phyloP scores from a whole-genome alignment of 1,139 yeast genomes.

The Pichia sp. region DNA sequence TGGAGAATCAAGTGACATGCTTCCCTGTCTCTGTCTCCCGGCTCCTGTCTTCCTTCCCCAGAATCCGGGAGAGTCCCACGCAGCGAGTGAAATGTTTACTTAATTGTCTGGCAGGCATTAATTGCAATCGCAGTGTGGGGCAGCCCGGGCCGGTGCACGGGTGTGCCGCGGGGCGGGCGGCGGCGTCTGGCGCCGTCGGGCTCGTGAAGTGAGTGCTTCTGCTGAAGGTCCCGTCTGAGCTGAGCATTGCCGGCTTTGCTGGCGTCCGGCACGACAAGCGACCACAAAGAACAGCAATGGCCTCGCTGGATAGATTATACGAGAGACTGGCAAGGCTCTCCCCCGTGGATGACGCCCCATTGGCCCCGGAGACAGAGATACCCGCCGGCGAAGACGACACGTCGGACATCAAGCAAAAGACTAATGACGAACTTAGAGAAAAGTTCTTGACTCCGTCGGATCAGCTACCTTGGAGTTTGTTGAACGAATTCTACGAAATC shows the following conservation, averaged over 20 bases:
- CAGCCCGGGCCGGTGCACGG: too few species aligned
- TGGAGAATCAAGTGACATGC: too few species aligned
- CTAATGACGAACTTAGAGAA: constrained; percentile 28
- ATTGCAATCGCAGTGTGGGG: too few species aligned
- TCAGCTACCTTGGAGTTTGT: constrained; percentile 55
- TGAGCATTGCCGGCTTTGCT: too few species aligned
- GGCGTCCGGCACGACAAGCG: too few species aligned
- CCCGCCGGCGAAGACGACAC: background rate
- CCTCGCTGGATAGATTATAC: constrained; percentile 7
- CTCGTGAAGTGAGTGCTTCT: too few species aligned
- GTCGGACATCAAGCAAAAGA: constrained; percentile 9
- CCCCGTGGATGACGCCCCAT: constrained; percentile 1
- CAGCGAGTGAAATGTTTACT: too few species aligned
- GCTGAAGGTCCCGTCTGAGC: too few species aligned
- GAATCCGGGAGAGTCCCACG: constrained; percentile 3
- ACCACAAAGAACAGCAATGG: background rate
- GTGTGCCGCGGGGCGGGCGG: too few species aligned
- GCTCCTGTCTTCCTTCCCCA: background rate
- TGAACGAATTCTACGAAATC: constrained; percentile 50
- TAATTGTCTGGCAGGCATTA: too few species aligned
- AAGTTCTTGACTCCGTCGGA: constrained; percentile 49
- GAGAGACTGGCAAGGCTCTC: constrained; percentile 7
- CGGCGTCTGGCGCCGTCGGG: too few species aligned
- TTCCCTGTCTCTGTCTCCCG: background rate
- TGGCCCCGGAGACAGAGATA: constrained; percentile 20